Evolutionary conservation across 805 yeast species (phyloP).

Genomic region (Kodamaea sagamina): DNA sequence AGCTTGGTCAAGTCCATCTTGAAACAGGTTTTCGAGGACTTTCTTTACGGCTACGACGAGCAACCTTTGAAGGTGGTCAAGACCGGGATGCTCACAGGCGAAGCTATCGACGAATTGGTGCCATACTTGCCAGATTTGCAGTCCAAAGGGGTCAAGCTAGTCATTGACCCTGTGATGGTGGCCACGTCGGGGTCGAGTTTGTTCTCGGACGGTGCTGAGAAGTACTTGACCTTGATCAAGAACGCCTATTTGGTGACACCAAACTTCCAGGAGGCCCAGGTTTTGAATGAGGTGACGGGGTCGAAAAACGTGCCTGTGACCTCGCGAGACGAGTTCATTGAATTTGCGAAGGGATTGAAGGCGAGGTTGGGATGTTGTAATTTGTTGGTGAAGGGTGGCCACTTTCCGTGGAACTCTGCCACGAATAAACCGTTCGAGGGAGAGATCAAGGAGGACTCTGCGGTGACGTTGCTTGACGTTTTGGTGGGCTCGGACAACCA

Average conservation of each 20-base stretch:
- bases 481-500: constrained; percentile 47
- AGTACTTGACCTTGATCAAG: constrained; percentile 44
- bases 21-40: constrained; percentile 58
- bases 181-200: constrained; percentile 75
- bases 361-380: constrained; percentile 43
- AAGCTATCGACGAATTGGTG: constrained; percentile 51
- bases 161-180: constrained; percentile 83
- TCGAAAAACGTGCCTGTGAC: constrained; percentile 19
- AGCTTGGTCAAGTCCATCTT: constrained; percentile 50
- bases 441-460: constrained; percentile 3
- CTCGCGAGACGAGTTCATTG: constrained; percentile 36
- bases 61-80: constrained; percentile 62
- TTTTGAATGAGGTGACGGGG: constrained; percentile 34
- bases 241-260: constrained; percentile 71
- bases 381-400: constrained; percentile 82
- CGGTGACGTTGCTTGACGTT: constrained; percentile 46
- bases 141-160: constrained; percentile 36
- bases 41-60: constrained; percentile 36
- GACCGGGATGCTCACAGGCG: constrained; percentile 72
- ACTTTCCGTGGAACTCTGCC: constrained; percentile 47
- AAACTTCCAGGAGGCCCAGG: constrained; percentile 65
- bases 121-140: constrained; percentile 36
- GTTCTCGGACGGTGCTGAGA: constrained; percentile 49
- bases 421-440: constrained; percentile 17
- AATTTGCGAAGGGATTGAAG: constrained; percentile 29